These are phyloP conservation scores for Cyberlindnera euphorbiiphila DNA, from an alignment of 805 yeast genomes.

Conservation along the genomic window DNA sequence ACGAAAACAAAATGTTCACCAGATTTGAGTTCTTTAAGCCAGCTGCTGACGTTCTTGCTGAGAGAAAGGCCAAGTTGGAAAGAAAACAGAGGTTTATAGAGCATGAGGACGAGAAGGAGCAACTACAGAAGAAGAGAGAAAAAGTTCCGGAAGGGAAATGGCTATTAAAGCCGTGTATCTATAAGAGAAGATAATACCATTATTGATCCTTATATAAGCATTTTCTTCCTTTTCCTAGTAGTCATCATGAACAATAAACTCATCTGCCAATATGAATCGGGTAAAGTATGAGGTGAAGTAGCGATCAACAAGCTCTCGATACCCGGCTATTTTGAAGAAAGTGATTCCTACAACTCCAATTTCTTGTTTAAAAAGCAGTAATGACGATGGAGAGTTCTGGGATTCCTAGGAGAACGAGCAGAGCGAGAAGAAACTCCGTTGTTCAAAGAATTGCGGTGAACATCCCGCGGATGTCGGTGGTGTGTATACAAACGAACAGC, in stretches of 20 bases:
- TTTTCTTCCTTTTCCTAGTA: background rate
- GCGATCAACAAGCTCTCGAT: too few species aligned
- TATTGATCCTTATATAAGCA: too few species aligned
- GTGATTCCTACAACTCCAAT: too few species aligned
- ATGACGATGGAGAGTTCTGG: constrained; percentile 21
- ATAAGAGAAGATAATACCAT: constrained; percentile 65
- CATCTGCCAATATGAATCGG: too few species aligned
- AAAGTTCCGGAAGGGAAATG: constrained; percentile 73
- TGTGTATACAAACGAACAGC: constrained; percentile 4
- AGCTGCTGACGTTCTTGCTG: constrained; percentile 59
- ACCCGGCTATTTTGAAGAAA: too few species aligned
- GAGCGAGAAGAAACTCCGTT: constrained; percentile 57
- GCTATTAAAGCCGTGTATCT: constrained; percentile 93
- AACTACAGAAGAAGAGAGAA: constrained; percentile 50
- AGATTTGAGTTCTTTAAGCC: constrained; percentile 94
- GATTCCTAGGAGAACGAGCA: constrained; percentile 17
- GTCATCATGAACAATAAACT: background rate
- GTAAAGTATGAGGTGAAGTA: too few species aligned
- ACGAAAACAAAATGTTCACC: constrained; percentile 87
- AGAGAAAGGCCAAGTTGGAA: constrained; percentile 56
- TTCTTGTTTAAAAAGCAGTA: background rate
- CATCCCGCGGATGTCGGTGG: constrained; percentile 37
- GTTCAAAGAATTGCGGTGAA: constrained; percentile 59
- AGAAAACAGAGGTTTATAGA: constrained; percentile 68
- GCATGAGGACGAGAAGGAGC: constrained; percentile 58